phyloP scores from a whole-genome alignment of 176 grass and related monocot species.

The Oryza officinalis region DNA sequence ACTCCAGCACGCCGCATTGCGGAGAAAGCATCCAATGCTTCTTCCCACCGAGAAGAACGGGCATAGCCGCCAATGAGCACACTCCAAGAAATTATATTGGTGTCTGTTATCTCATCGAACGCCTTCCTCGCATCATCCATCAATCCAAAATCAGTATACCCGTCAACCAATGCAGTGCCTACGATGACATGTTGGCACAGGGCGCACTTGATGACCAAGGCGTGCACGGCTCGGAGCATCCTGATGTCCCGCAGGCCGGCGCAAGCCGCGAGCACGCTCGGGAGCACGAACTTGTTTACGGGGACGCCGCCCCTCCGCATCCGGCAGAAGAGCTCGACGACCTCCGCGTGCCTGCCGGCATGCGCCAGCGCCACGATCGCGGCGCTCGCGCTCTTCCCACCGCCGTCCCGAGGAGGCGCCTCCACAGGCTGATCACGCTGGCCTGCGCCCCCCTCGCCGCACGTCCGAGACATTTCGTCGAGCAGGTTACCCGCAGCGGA shows the following conservation, averaged over 20 bases:
- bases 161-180: constrained; percentile 43
- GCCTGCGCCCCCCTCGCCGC: not conserved
- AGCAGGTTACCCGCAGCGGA: constrained; percentile 8
- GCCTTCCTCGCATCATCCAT: constrained; percentile 32
- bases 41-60: constrained; percentile 36
- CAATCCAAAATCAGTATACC: constrained; percentile 25
- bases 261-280: constrained; percentile 59
- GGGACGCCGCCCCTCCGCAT: constrained; percentile 32
- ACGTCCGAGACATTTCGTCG: not conserved
- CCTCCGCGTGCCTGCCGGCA: constrained; percentile 38
- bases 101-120: constrained; percentile 36
- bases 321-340: constrained; percentile 43
- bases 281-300: constrained; percentile 47
- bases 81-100: constrained; percentile 58
- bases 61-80: constrained; percentile 47
- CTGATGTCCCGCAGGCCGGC: constrained; percentile 7
- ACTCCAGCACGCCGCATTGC: constrained; percentile 27
- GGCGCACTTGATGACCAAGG: constrained; percentile 44
- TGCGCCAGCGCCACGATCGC: constrained; percentile 48
- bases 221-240: constrained; percentile 42
- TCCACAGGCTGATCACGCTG: too few relatives aligned
- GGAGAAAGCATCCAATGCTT: constrained; percentile 48
- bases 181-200: constrained; percentile 45
- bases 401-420: not conserved
- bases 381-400: constrained; percentile 43